Conservation (phyloP, 495 filamentous ascomycete species). For the Neurospora sp. region DNA sequence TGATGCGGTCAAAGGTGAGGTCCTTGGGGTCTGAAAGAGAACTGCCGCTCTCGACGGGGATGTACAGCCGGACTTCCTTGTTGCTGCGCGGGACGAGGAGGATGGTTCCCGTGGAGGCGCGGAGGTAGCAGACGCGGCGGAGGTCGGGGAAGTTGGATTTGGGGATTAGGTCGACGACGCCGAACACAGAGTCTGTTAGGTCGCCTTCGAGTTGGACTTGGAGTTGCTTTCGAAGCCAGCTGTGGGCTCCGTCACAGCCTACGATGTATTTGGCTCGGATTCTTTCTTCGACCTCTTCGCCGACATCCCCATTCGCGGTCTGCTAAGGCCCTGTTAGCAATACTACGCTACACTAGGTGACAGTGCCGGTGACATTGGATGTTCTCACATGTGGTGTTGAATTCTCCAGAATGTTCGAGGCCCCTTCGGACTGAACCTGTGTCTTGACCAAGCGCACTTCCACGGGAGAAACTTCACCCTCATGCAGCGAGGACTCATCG, state of each 20-base stretch:
- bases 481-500: slow-evolving; percentile 32
- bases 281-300: slow-evolving; percentile 6
- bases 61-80: slow-evolving; percentile 54
- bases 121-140: slow-evolving; percentile 50
- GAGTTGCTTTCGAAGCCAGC: slow-evolving; percentile 48
- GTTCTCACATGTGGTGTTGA: background rate
- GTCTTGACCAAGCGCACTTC: slow-evolving; percentile 34
- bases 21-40: slow-evolving; percentile 32
- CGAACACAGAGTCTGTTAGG: slow-evolving; percentile 51
- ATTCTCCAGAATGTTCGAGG: background rate
- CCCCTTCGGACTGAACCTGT: slow-evolving; percentile 6
- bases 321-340: slow-evolving; percentile 18
- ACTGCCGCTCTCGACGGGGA: slow-evolving; percentile 42
- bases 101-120: slow-evolving; percentile 49
- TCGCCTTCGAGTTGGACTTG: slow-evolving; percentile 45
- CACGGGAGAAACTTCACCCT: slow-evolving; percentile 42
- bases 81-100: slow-evolving; percentile 61
- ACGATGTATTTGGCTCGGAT: slow-evolving; percentile 56
- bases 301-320: slow-evolving; percentile 24
- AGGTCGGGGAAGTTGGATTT: slow-evolving; percentile 67
- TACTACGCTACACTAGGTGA: background rate
- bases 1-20: slow-evolving; percentile 47
- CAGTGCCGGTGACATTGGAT: background rate
- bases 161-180: slow-evolving; percentile 55
- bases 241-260: slow-evolving; percentile 59